These are phyloP conservation scores for Rhodosporidiobolus odoratus DNA, from an alignment of 768 basidiomycete species.

Conservation along the genomic window DNA sequence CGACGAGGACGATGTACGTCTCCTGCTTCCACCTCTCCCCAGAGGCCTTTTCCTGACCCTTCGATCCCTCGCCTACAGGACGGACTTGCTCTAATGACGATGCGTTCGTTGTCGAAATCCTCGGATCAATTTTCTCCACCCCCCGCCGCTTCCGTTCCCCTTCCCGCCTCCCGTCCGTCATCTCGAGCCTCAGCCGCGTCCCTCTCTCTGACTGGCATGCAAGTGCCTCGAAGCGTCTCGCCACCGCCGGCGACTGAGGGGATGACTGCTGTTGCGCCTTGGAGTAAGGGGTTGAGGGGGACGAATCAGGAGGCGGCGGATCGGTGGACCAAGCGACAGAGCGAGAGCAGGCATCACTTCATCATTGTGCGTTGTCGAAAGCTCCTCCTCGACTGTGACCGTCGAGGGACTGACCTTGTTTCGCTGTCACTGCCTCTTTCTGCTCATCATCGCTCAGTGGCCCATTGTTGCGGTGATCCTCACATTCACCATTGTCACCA, in stretches of 20 bases:
- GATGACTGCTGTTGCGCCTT: conserved; percentile 18
- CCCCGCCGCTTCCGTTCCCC: neutral
- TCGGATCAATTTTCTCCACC: no score
- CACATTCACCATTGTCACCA: conserved; percentile 19
- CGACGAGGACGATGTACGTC: conserved; percentile 6
- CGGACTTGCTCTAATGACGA: conserved; percentile 2
- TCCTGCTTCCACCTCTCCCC: neutral
- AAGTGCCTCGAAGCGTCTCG: neutral
- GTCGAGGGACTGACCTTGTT: no score
- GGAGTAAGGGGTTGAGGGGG: conserved; percentile 23
- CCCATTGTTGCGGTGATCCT: conserved; percentile 29
- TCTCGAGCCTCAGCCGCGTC: neutral
- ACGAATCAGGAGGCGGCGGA: neutral
- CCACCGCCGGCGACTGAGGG: conserved; percentile 18
- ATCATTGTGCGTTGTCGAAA: conserved; percentile 25
- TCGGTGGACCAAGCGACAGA: conserved; percentile 18
- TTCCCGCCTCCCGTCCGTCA: neutral
- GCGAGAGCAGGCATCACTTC: conserved; percentile 20
- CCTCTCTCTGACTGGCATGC: neutral
- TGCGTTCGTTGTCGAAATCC: conserved; percentile 14
- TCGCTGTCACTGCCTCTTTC: neutral
- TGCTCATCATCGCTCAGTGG: conserved; percentile 6
- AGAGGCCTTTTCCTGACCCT: neutral
- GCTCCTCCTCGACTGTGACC: neutral
- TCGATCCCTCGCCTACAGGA: neutral